Conservation (phyloP, 2,329 filamentous ascomycete species). For the Aspergillus amoenus region DNA sequence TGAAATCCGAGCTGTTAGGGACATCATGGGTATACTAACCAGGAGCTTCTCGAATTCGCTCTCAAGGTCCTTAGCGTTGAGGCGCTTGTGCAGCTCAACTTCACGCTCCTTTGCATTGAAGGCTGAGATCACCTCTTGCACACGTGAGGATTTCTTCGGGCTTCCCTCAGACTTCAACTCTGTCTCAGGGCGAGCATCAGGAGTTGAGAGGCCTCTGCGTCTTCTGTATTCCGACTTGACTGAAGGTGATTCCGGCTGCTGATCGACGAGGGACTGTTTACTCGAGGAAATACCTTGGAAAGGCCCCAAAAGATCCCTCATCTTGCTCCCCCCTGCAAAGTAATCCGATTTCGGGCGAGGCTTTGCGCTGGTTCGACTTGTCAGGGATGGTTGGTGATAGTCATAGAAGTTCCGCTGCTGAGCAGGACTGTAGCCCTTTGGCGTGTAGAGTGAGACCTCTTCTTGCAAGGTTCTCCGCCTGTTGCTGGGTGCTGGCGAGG, state of each 20-base stretch:
- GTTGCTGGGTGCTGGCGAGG: slow-evolving; percentile 42
- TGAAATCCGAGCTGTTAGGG: background rate
- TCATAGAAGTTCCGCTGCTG: slow-evolving; percentile 63
- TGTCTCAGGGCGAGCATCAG: slow-evolving; percentile 32
- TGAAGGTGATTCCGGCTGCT: slow-evolving; percentile 17
- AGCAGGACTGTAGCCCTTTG: slow-evolving; percentile 58
- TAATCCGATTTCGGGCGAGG: slow-evolving; percentile 54
- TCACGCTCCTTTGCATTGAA: slow-evolving; percentile 58
- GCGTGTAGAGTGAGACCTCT: slow-evolving; percentile 60
- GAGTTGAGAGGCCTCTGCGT: slow-evolving; percentile 30
- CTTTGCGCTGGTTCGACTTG: slow-evolving; percentile 40
- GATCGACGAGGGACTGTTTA: slow-evolving; percentile 17
- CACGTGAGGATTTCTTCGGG: slow-evolving; percentile 53
- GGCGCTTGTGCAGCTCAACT: slow-evolving; percentile 42
- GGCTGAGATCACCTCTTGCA: slow-evolving; percentile 64
- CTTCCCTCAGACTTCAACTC: slow-evolving; percentile 32
- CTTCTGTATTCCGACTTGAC: slow-evolving; percentile 17
- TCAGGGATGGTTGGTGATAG: slow-evolving; percentile 48
- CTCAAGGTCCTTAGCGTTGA: slow-evolving; percentile 59
- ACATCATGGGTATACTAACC: slow-evolving; percentile 40
- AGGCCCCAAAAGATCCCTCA: slow-evolving; percentile 34
- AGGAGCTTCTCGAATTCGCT: slow-evolving; percentile 62
- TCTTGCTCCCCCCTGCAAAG: slow-evolving; percentile 42
- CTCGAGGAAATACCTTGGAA: slow-evolving; percentile 28
- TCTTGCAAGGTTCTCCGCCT: slow-evolving; percentile 49